phyloP scores from a whole-genome alignment of 2,329 filamentous ascomycete genomes.

The Fusarium secorum region DNA sequence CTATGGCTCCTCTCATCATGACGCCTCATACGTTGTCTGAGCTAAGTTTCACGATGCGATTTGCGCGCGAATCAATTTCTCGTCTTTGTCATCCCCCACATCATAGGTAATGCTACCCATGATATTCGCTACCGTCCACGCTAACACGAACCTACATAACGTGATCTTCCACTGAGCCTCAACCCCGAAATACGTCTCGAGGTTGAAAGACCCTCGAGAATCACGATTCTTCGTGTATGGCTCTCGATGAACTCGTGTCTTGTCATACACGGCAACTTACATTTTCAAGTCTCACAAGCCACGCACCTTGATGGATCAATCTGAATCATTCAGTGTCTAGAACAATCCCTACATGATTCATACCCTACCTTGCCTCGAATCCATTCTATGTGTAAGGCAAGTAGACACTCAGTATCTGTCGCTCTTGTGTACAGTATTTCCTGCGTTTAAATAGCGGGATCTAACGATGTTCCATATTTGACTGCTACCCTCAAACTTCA shows the following conservation, averaged over 20 bases:
- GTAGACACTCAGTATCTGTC: background rate
- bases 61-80: slow-evolving; percentile 30
- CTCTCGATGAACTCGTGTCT: background rate
- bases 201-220: background rate
- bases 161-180: background rate
- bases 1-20: background rate
- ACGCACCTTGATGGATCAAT: background rate
- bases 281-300: background rate
- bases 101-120: background rate
- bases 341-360: background rate
- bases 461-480: background rate
- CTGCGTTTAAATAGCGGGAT: background rate
- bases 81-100: slow-evolving; percentile 32
- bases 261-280: background rate
- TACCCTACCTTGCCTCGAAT: background rate
- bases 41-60: background rate
- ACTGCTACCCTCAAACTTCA: background rate
- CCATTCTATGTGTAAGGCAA: background rate
- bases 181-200: background rate
- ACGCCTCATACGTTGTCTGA: background rate
- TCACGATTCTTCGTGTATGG: background rate
- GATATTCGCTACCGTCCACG: background rate
- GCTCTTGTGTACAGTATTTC: background rate
- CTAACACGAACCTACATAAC: background rate
- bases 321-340: background rate